phyloP scores from a whole-genome alignment of 2,329 filamentous ascomycete species.

The Colletotrichum salicis region DNA sequence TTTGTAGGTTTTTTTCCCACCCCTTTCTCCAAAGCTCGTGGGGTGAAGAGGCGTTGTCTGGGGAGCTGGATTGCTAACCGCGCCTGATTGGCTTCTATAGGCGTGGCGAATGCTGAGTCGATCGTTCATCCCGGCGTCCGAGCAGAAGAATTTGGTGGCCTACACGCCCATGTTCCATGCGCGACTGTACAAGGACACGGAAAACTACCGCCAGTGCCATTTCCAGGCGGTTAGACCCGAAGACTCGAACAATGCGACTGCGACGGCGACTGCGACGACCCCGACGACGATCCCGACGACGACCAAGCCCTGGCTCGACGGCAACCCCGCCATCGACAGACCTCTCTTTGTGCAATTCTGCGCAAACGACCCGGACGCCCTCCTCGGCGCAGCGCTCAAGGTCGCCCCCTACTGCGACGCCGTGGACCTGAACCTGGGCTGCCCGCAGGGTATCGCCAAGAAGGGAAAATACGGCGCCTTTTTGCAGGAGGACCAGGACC shows the following conservation, averaged over 20 bases:
- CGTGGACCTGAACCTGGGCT: slow-evolving; percentile 94
- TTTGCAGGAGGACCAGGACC: slow-evolving; percentile 88
- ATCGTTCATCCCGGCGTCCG: slow-evolving; percentile 80
- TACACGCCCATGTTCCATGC: slow-evolving; percentile 98
- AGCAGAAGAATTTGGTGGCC: slow-evolving; percentile 76
- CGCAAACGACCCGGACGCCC: slow-evolving; percentile 83
- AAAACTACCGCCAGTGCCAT: slow-evolving; percentile 80
- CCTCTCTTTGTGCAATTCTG: slow-evolving; percentile 98
- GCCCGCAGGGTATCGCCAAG: slow-evolving; percentile 93
- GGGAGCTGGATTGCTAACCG: background rate
- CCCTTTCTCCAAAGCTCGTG: background rate
- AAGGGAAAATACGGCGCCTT: slow-evolving; percentile 95
- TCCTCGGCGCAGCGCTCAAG: slow-evolving; percentile 80
- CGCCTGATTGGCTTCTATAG: slow-evolving; percentile 54
- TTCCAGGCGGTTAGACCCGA: slow-evolving; percentile 74
- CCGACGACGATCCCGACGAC: background rate
- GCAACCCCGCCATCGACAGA: slow-evolving; percentile 84
- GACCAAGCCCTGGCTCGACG: slow-evolving; percentile 75
- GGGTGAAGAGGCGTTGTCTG: background rate
- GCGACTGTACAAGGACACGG: slow-evolving; percentile 81
- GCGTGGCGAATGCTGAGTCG: slow-evolving; percentile 97
- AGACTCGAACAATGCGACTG: slow-evolving; percentile 35
- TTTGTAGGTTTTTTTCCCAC: slow-evolving; percentile 75
- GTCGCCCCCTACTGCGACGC: slow-evolving; percentile 93
- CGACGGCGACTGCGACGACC: no score